Evolutionary conservation across 2,329 filamentous ascomycete species (phyloP).

Genomic region (Colletotrichum nymphaeae): DNA sequence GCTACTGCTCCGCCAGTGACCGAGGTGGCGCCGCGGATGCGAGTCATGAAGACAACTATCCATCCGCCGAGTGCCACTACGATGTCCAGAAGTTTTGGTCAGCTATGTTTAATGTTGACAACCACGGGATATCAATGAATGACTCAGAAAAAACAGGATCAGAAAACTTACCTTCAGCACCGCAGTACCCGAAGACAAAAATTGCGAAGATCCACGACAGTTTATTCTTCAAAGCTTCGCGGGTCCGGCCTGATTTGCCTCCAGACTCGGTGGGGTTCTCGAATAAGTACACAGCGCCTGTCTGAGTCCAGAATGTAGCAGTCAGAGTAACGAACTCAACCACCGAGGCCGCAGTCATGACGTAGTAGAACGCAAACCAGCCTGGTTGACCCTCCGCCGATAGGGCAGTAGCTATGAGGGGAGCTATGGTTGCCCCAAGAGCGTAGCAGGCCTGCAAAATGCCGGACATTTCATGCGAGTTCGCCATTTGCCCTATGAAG

Average conservation of each 20-base stretch:
- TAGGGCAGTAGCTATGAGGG: slow-evolving; percentile 73
- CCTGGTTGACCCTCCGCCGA: neutral
- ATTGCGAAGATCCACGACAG: neutral
- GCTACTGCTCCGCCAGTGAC: slow-evolving; percentile 81
- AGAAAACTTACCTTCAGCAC: neutral
- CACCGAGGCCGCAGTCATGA: neutral
- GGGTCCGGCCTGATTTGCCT: neutral
- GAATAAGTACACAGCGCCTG: neutral
- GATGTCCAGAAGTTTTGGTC: neutral
- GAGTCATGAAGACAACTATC: slow-evolving; percentile 89
- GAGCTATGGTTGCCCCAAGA: slow-evolving; percentile 75
- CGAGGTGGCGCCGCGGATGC: slow-evolving; percentile 72
- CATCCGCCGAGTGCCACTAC: slow-evolving; percentile 76
- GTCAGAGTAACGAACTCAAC: neutral
- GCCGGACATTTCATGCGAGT: slow-evolving; percentile 78
- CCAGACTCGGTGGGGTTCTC: slow-evolving; percentile 39
- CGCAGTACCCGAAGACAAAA: neutral
- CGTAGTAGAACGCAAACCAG: neutral
- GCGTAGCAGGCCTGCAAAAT: slow-evolving; percentile 79
- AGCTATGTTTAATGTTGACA: too few species aligned
- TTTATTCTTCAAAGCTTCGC: neutral
- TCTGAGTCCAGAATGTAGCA: neutral
- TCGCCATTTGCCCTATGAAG: slow-evolving; percentile 76
- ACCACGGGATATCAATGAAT: too few species aligned
- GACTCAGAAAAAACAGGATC: too few species aligned